These are phyloP conservation scores for Schizonepeta tenuifolia DNA, from an alignment of 257 asterid genomes.

Conservation along the genomic window DNA sequence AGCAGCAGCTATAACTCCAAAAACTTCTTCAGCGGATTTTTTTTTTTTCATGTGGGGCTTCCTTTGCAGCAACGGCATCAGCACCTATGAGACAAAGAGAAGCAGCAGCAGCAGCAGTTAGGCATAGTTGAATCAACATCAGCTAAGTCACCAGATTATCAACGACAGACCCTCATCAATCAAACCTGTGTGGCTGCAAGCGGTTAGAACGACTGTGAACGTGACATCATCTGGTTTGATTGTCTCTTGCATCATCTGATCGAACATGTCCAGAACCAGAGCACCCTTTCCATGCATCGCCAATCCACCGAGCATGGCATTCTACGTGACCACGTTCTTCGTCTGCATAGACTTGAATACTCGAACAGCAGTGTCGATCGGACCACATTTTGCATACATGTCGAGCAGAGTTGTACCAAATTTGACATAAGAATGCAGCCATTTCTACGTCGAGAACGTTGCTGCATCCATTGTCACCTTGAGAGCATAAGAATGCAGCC, in stretches of 20 bases:
- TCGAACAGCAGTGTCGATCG: constrained; percentile 49
- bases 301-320: constrained; percentile 73
- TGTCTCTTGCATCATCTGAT: constrained; percentile 60
- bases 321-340: constrained; percentile 66
- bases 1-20: too few species aligned
- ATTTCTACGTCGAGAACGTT: too few species aligned
- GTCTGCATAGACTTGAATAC: constrained; percentile 51
- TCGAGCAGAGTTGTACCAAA: constrained; percentile 71
- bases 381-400: constrained; percentile 91
- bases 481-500: constrained; percentile 65
- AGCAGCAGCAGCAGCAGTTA: too few species aligned
- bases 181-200: constrained; percentile 87
- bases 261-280: constrained; percentile 52
- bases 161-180: constrained; percentile 70
- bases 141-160: too few species aligned
- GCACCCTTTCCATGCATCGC: constrained; percentile 87
- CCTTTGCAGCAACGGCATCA: too few species aligned
- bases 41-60: too few species aligned
- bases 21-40: too few species aligned
- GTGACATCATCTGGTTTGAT: constrained; percentile 69
- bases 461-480: constrained; percentile 43
- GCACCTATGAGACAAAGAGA: too few species aligned
- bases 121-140: too few species aligned
- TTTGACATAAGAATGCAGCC: too few species aligned
- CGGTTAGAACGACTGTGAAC: constrained; percentile 73